Base-by-base conservation (phyloP, 2,329 filamentous ascomycete species). In the Chalaropsis ovoidea region DNA sequence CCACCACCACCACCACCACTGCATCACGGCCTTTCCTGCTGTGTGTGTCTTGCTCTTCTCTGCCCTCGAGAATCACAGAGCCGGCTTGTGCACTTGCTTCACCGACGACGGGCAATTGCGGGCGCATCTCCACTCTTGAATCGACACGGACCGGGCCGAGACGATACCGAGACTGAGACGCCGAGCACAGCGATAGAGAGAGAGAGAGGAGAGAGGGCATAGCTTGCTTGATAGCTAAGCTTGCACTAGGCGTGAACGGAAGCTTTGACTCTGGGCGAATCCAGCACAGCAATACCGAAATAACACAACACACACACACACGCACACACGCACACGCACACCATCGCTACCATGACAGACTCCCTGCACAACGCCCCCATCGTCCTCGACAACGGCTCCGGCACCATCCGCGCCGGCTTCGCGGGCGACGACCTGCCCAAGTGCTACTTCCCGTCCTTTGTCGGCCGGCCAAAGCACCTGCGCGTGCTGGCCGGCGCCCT, bases 371-470 rank as follows among this genome's bases (percentile, higher is more conserved):
- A 99, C 81, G 92, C 91, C 70, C 92, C 94, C 67, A 96, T 99
- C 76, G 94, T 99, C 74, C 89, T 99, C 73, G 94, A 99, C 83
- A 99, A 99, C 79, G 94, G 94, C 73, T 96, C 92, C 70, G 94
- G 94, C 70, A 99, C 94, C 3, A 97, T 99, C 74, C 86, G 95
- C 75, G 94, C 94, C 65, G 94, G 94, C 24, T 99, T 97, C 75
- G 94, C 94, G 43, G 94, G 94, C 70, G 92, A 96, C 72, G 94
- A 99, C 75, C 81, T 93, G 62, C 94, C 94, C 22, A 96, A 96
- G 79, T 96, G 90, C 80, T 95, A 88, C 79, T 99, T 99, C 74
- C 94, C 94, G 3, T 97, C 94, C 19, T 97, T 93, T 75, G 94
- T 99, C 69, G 94, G 94, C 64, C 86, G 94, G 70, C 94, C 94